Evolutionary conservation across 495 filamentous ascomycete genomes (phyloP).

Genomic region (Aspergillus funiculosus): DNA sequence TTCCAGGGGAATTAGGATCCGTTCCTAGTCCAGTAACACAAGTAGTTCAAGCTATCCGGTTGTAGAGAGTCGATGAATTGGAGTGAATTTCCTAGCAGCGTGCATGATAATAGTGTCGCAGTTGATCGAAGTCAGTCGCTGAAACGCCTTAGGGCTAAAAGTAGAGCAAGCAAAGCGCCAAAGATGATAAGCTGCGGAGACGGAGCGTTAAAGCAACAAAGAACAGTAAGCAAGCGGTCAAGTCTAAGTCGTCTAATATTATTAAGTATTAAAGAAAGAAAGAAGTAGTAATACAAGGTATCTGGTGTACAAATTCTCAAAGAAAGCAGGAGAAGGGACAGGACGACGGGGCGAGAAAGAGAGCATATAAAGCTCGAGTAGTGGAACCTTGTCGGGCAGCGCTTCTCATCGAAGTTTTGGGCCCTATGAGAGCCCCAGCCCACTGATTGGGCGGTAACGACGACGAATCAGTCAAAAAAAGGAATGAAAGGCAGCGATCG

Average conservation of each 20-base stretch:
- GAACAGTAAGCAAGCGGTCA: slow-evolving; percentile 4
- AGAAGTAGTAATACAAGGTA: slow-evolving; percentile 15
- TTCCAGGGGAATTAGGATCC: slow-evolving; percentile 3
- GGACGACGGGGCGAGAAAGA: slow-evolving; percentile 7
- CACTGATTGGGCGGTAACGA: slow-evolving; percentile 23
- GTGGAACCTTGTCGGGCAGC: slow-evolving; percentile 23
- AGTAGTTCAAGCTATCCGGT: slow-evolving; percentile 16
- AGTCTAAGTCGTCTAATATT: slow-evolving; percentile 8
- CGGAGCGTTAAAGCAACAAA: slow-evolving; percentile 6
- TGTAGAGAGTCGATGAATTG: slow-evolving; percentile 16
- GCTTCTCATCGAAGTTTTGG: slow-evolving; percentile 13
- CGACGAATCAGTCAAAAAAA: slow-evolving; percentile 19
- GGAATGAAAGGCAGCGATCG: slow-evolving; percentile 17
- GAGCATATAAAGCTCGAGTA: slow-evolving; percentile 18
- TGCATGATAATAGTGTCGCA: slow-evolving; percentile 20
- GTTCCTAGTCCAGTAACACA: background rate
- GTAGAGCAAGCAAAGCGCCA: background rate
- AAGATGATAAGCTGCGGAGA: no score
- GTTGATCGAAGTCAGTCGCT: slow-evolving; percentile 17
- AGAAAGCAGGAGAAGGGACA: slow-evolving; percentile 8
- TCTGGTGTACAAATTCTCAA: slow-evolving; percentile 13
- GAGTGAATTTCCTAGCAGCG: slow-evolving; percentile 16
- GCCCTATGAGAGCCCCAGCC: slow-evolving; percentile 23
- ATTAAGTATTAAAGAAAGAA: slow-evolving; percentile 15
- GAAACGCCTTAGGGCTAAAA: slow-evolving; percentile 17